A percentile compares a stretch with the other conserved stretches of the same genome.
These are phyloP conservation scores for Phytophthora tentaculata DNA, from an alignment of 352 stramenopile species.

Conservation along the genomic window DNA sequence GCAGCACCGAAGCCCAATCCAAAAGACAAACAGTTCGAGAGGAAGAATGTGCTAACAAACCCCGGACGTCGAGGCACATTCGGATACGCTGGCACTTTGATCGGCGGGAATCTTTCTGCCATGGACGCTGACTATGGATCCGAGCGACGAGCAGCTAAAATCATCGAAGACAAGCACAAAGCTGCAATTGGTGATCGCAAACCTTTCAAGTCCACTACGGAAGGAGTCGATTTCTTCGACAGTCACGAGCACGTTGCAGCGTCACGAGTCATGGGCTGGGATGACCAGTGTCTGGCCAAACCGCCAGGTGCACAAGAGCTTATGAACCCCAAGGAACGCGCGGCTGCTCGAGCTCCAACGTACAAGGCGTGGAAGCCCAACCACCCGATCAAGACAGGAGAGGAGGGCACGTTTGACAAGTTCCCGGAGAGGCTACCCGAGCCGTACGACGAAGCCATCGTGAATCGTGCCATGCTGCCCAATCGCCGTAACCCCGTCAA, in stretches of 20 bases:
- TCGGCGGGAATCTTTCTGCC: slow-evolving; percentile 55
- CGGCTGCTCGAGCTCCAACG: slow-evolving; percentile 49
- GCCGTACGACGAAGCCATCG: slow-evolving; percentile 75
- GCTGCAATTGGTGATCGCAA: slow-evolving; percentile 70
- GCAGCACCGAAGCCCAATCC: slow-evolving; percentile 44
- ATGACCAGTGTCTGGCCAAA: slow-evolving; percentile 71
- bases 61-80: slow-evolving; percentile 71
- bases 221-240: slow-evolving; percentile 76
- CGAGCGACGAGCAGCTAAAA: slow-evolving; percentile 35
- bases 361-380: slow-evolving; percentile 78
- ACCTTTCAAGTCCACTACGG: slow-evolving; percentile 73
- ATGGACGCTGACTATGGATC: slow-evolving; percentile 75
- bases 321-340: slow-evolving; percentile 81
- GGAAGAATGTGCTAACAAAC: slow-evolving; percentile 74
- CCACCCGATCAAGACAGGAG: slow-evolving; percentile 66
- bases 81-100: slow-evolving; percentile 74
- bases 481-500: slow-evolving; percentile 74
- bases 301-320: slow-evolving; percentile 58
- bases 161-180: slow-evolving; percentile 53
- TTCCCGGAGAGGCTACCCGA: slow-evolving; percentile 71
- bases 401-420: slow-evolving; percentile 72
- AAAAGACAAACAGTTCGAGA: slow-evolving; percentile 71
- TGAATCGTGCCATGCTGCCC: slow-evolving; percentile 79
- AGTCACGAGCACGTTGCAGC: slow-evolving; percentile 75
- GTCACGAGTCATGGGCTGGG: slow-evolving; percentile 65